Evolutionary conservation across 73 alveolate species (phyloP), one percentile per base, ranked within the genome.

Genomic region (Halteria grandinella): DNA sequence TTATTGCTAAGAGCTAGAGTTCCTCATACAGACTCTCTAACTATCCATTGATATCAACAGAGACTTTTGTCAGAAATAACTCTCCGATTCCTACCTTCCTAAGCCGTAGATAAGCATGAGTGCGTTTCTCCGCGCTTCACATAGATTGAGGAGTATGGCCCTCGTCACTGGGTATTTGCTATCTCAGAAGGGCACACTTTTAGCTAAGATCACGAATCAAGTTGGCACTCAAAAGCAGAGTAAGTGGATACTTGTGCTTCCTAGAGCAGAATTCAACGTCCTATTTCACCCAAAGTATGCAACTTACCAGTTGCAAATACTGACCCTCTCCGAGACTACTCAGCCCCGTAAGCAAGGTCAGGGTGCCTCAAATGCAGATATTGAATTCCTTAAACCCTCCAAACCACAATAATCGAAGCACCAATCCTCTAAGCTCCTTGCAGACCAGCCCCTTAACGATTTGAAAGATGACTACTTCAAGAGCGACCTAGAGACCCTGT

Each of bases 251-350:
- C 12, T 17, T 18, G 78, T 62, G n/a, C 43, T 62, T 39, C 62
- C 36, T 3, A 14, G 63, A 17, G 29, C 18, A 11, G 78, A 62
- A 23, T 5, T 62, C n/a, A 41, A 39, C n/a, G 27, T 62, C 8
- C 47, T 39, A 21, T 62, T 29, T 41, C 78, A 62, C 40, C 78
- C 78, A 8, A 62, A 62, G 44, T 41, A 62, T n/a, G n/a, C n/a
- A n/a, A n/a, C n/a, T n/a, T n/a, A n/a, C n/a, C n/a, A n/a, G n/a
- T n/a, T n/a, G n/a, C n/a, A n/a, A n/a, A n/a, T n/a, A n/a, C n/a
- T n/a, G n/a, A n/a, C n/a, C n/a, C n/a, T n/a, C n/a, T n/a, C n/a
- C n/a, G n/a, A n/a, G n/a, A n/a, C n/a, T n/a, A n/a, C n/a, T n/a
- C n/a, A n/a, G n/a, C n/a, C n/a, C n/a, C n/a, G n/a, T n/a, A n/a